Conservation (phyloP, 352 stramenopile species). For the Elongisporangium prolatum region DNA sequence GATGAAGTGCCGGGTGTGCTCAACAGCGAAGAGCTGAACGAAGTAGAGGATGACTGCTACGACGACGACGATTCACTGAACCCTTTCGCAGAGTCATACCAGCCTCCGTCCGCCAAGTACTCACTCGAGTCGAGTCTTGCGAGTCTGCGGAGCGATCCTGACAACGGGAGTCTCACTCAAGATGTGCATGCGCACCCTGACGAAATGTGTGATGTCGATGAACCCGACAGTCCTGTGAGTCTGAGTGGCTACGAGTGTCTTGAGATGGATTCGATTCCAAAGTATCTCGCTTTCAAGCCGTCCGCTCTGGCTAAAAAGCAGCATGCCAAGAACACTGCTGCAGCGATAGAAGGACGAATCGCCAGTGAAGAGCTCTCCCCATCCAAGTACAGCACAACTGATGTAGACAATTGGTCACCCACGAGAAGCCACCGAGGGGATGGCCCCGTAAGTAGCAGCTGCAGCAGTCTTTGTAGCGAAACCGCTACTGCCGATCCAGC, state of each 20-base stretch:
- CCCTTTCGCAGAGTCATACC: conserved; percentile 53
- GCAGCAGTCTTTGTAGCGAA: neutral
- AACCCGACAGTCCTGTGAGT: conserved; percentile 45
- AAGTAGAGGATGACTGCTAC: conserved; percentile 3
- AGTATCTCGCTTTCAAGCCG: conserved; percentile 67
- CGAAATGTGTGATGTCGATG: conserved; percentile 6
- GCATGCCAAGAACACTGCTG: neutral
- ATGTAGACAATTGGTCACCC: neutral
- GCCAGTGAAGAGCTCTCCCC: neutral
- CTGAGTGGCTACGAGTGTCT: conserved; percentile 69
- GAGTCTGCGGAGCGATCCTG: conserved; percentile 21
- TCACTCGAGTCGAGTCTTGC: conserved; percentile 29
- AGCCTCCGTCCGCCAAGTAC: conserved; percentile 17
- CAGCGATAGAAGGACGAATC: neutral
- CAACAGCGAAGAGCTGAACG: neutral
- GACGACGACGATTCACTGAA: conserved; percentile 67
- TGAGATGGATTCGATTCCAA: conserved; percentile 66
- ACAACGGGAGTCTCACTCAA: conserved; percentile 11
- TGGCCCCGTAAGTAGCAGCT: neutral
- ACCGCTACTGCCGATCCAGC: neutral
- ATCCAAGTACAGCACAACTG: neutral
- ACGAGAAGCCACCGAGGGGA: neutral
- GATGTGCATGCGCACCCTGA: conserved; percentile 11
- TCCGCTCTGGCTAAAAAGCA: conserved; percentile 18
- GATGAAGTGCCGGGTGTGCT: neutral